These are phyloP conservation scores for Pythium periplocum DNA, from an alignment of 352 stramenopile species.

Conservation along the genomic window DNA sequence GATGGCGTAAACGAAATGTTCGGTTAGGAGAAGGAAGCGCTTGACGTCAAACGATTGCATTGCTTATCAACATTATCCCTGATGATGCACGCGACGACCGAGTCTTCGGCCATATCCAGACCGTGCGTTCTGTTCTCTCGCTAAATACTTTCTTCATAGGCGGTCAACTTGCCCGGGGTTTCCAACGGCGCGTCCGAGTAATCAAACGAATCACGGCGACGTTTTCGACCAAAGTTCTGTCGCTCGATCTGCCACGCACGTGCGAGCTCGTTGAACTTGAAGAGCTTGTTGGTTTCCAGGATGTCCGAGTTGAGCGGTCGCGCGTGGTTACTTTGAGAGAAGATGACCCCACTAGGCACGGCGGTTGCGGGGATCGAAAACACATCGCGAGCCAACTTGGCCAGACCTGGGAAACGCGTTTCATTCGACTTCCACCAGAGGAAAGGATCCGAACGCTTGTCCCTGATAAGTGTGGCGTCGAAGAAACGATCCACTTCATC, in stretches of 20 bases:
- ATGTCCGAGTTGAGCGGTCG: conserved; percentile 49
- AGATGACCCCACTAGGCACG: conserved; percentile 61
- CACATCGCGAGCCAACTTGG: conserved; percentile 71
- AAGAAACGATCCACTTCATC: conserved; percentile 83
- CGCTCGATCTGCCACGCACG: conserved; percentile 77
- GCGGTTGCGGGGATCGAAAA: conserved; percentile 68
- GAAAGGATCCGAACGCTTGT: conserved; percentile 76
- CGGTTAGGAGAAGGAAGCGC: no score
- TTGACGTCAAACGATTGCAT: no score
- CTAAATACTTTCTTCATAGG: conserved; percentile 90
- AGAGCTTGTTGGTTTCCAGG: conserved; percentile 64
- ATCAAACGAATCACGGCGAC: conserved; percentile 71
- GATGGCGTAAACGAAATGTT: no score
- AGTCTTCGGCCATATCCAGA: no score
- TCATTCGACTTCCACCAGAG: conserved; percentile 84
- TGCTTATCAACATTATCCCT: no score
- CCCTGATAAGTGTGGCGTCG: conserved; percentile 68
- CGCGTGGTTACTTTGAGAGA: conserved; percentile 60
- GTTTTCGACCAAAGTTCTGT: conserved; percentile 70
- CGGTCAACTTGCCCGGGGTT: conserved; percentile 46
- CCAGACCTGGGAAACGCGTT: conserved; percentile 61
- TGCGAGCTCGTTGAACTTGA: conserved; percentile 70
- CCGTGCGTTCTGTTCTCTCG: no score
- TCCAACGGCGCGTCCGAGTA: conserved; percentile 60
- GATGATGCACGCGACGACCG: no score